These are phyloP conservation scores for Crithidia brevicula DNA, from an alignment of 208 protist genomes.

Conservation along the genomic window DNA sequence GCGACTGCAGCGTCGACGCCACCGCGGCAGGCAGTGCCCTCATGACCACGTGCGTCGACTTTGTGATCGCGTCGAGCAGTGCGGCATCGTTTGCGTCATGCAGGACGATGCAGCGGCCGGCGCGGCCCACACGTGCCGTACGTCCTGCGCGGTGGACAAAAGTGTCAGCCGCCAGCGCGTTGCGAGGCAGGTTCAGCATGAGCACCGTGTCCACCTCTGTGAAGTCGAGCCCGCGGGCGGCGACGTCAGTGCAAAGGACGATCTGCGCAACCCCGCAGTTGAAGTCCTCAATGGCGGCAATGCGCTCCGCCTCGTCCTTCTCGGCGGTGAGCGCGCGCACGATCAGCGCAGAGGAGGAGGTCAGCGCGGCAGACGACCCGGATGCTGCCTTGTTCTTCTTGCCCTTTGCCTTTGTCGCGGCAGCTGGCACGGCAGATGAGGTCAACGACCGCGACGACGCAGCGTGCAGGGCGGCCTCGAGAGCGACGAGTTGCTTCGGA, in stretches of 20 bases:
- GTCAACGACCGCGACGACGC: too few relatives aligned
- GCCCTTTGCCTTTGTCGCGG: conserved; percentile 1
- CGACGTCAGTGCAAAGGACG: conserved; percentile 96
- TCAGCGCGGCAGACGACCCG: not conserved
- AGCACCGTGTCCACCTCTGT: conserved; percentile 94
- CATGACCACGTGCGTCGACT: conserved; percentile 70
- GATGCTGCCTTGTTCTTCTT: conserved; percentile 17
- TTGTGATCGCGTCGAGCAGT: conserved; percentile 58
- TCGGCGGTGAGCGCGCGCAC: conserved; percentile 58
- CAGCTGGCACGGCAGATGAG: too few relatives aligned
- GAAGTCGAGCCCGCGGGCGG: conserved; percentile 96
- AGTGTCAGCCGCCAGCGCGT: conserved; percentile 80
- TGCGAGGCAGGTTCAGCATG: conserved; percentile 95
- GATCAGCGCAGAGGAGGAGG: conserved; percentile 12
- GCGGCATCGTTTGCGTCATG: conserved; percentile 50
- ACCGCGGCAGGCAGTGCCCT: conserved; percentile 41
- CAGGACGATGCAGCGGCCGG: conserved; percentile 92
- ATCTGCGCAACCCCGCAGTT: conserved; percentile 69
- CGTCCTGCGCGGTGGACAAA: conserved; percentile 97
- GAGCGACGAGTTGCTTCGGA: conserved; percentile 37
- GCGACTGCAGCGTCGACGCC: too few relatives aligned
- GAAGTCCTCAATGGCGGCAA: conserved; percentile 86
- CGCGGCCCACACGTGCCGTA: conserved; percentile 91
- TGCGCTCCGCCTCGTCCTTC: conserved; percentile 72
- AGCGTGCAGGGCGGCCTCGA: conserved; percentile 25